Conservation (phyloP, 495 filamentous ascomycete genomes). For the Annulohypoxylon moriforme region DNA sequence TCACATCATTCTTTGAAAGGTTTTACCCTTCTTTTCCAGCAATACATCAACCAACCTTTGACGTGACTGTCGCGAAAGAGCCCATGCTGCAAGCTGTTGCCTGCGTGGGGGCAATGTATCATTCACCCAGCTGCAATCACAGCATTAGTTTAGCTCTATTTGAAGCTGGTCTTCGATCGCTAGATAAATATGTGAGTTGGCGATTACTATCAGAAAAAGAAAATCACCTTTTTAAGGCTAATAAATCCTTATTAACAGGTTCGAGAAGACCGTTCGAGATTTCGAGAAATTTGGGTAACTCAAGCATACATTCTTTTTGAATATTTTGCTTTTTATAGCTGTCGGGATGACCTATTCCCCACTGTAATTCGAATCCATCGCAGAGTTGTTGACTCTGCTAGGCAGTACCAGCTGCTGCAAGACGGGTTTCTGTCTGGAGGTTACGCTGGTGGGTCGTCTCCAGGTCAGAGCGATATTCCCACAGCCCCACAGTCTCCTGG, state of each 20-base stretch:
- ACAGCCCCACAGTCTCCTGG: not conserved
- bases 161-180: not conserved
- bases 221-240: not conserved
- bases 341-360: not conserved
- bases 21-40: not conserved
- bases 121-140: not conserved
- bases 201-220: too few relatives aligned
- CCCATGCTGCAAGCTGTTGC: not conserved
- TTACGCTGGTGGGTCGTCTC: not conserved
- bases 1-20: slow-evolving; percentile 2
- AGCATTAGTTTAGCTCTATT: not conserved
- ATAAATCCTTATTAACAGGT: not conserved
- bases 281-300: not conserved
- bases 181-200: slow-evolving; percentile 5
- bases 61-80: not conserved
- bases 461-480: not conserved
- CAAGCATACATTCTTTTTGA: slow-evolving; percentile 1
- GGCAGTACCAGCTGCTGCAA: not conserved
- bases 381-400: not conserved
- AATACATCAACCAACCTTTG: slow-evolving; percentile 1
- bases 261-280: slow-evolving; percentile 1
- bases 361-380: not conserved
- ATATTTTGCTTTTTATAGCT: slow-evolving; percentile 2
- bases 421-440: not conserved
- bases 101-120: not conserved